Evolutionary conservation across 352 stramenopile species (phyloP), one percentile per base, ranked within the genome.

Genomic region (Phytophthora hibernalis): DNA sequence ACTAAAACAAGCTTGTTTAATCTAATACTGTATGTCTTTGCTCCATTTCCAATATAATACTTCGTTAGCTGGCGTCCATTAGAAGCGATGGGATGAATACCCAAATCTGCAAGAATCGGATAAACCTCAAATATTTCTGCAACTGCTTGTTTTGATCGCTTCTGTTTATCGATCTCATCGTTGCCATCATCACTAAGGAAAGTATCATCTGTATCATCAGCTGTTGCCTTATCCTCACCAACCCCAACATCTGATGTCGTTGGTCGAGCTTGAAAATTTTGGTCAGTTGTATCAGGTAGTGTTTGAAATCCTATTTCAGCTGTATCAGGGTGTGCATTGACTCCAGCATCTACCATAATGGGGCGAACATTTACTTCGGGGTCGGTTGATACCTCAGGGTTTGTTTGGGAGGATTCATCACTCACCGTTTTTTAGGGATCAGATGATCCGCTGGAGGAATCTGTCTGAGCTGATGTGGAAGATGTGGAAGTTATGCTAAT

Each of bases 371-470:
- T 38, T 38, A 38, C 31, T 38, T 38, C 5, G 16, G 31, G 31
- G 16, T 38, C 31, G 4, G 31, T 38, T 31, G 31, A 38, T 13
- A 38, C 31, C 40, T 51, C 33, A 65, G 57, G 35, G 28, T 50
- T 67, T 68, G 43, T 68, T 52, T 60, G 33, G 24, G 24, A 48
- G 55, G 20, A 59, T 58, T 10, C 5, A 33, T 45, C 20, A 44
- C 24, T 53, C 42, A 38, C 42, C 52, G 20, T 60, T 74, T 40
- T 51, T 67, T 57, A 43, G 20, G 9, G 31, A 5, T 20, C 37
- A 8, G 15, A 18, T 37, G 26, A 30, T 30, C 26, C 26, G 26
- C 3, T 30, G 26, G 26, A 31, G 26, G 26, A 31, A 31, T 38
- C 13, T 16, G 31, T 38, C 31, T 67, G 13, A 30, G 47, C 58